phyloP scores from a whole-genome alignment of 2,329 filamentous ascomycete species.

The Fusarium albidum region DNA sequence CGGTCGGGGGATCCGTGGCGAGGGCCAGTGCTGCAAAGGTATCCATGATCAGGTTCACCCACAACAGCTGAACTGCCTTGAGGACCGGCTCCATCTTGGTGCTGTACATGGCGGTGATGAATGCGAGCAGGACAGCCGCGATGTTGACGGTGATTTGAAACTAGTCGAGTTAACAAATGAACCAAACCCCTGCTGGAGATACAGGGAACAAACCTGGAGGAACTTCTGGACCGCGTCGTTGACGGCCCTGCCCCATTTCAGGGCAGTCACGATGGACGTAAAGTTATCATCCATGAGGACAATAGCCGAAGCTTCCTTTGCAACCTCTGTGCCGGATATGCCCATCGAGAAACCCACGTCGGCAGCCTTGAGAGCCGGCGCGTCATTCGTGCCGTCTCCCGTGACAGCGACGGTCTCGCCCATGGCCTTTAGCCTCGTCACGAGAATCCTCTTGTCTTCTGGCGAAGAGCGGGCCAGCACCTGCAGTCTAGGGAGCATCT shows the following conservation, averaged over 20 bases:
- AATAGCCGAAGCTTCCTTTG: slow-evolving; percentile 71
- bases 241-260: slow-evolving; percentile 72
- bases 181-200: too few relatives aligned
- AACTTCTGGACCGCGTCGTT: slow-evolving; percentile 75
- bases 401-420: slow-evolving; percentile 74
- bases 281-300: slow-evolving; percentile 75
- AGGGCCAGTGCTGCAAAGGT: slow-evolving; percentile 71
- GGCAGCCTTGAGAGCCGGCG: slow-evolving; percentile 70
- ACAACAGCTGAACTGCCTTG: slow-evolving; percentile 71
- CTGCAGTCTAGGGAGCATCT: too few relatives aligned
- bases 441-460: slow-evolving; percentile 73
- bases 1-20: slow-evolving; percentile 69
- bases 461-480: too few relatives aligned
- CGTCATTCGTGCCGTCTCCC: slow-evolving; percentile 73
- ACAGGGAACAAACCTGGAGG: too few relatives aligned
- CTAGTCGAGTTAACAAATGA: too few relatives aligned
- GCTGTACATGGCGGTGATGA: slow-evolving; percentile 67
- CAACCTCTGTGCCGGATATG: slow-evolving; percentile 71
- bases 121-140: slow-evolving; percentile 71
- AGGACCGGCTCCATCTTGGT: slow-evolving; percentile 65
- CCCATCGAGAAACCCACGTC: slow-evolving; percentile 76
- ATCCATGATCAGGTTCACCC: slow-evolving; percentile 76
- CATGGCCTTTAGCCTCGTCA: slow-evolving; percentile 69
- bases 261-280: slow-evolving; percentile 69
- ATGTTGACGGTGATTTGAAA: slow-evolving; percentile 76